These are phyloP conservation scores for Dictyophora rubrovolvata DNA, from an alignment of 768 basidiomycete genomes.

Conservation along the genomic window DNA sequence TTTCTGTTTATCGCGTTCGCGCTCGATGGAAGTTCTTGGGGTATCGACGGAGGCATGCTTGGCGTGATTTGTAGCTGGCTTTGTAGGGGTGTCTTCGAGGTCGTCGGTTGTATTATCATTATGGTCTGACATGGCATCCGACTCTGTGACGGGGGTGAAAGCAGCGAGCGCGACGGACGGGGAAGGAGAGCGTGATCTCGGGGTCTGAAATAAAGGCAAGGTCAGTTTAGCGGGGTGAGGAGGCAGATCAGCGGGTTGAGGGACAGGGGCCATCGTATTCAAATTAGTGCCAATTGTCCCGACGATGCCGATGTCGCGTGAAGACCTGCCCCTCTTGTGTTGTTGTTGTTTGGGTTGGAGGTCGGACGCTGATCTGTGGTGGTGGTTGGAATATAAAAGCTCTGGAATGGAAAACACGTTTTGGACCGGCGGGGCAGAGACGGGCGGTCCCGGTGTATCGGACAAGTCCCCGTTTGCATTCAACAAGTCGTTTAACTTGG, in stretches of 20 bases:
- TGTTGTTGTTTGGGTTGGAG: conserved; percentile 20
- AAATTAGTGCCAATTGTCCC: conserved; percentile 28
- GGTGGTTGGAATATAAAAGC: conserved; percentile 21
- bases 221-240: conserved; percentile 10
- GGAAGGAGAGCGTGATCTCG: conserved; percentile 23
- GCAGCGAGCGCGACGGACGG: conserved; percentile 14
- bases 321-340: conserved; percentile 22
- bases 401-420: background rate
- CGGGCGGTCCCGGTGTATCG: conserved; percentile 37
- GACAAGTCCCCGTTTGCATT: too few species aligned
- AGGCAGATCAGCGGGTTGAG: background rate
- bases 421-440: conserved; percentile 9
- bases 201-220: conserved; percentile 30
- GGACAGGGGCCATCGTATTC: background rate
- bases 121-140: too few species aligned
- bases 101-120: background rate
- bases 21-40: background rate
- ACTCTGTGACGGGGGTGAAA: background rate
- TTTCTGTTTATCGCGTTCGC: background rate
- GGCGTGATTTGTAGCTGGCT: background rate
- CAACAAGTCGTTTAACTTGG: too few species aligned
- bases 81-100: background rate
- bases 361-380: conserved; percentile 42
- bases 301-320: conserved; percentile 44
- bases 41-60: background rate